Evolutionary conservation across 495 filamentous ascomycete species (phyloP).

Genomic region (Pyrenopolyporus hunteri): DNA sequence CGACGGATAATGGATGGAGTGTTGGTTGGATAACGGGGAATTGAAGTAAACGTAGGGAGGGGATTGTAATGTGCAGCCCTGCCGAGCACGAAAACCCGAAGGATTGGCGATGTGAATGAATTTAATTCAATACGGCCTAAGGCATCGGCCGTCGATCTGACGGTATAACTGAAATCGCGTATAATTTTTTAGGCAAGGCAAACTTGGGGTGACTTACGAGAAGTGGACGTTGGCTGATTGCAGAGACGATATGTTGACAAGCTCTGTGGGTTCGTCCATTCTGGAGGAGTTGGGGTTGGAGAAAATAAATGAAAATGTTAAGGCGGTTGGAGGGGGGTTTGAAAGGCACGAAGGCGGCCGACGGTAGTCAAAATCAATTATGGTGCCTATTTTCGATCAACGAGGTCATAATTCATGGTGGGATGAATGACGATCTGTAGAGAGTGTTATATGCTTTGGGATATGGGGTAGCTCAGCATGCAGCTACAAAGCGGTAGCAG

Average conservation of each 20-base stretch:
- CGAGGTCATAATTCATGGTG: neutral
- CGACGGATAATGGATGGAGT: neutral
- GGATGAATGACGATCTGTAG: neutral
- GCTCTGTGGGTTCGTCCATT: slow-evolving; percentile 5
- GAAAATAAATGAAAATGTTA: neutral
- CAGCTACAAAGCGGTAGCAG: neutral
- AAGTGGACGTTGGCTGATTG: neutral
- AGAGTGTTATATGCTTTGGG: neutral
- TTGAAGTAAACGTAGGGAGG: neutral
- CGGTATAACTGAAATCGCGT: neutral
- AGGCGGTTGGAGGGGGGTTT: neutral
- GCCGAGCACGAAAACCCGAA: neutral
- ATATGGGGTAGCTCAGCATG: neutral
- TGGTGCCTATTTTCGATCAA: neutral
- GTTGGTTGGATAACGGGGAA: neutral
- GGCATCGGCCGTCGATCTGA: neutral
- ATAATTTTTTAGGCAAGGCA: neutral
- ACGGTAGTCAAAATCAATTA: neutral
- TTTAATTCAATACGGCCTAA: neutral
- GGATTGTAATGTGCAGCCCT: neutral
- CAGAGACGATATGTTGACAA: neutral
- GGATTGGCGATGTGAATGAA: neutral
- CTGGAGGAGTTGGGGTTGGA: neutral
- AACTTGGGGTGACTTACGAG: neutral
- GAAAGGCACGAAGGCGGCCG: neutral